Evolutionary conservation across 2,329 filamentous ascomycete genomes (phyloP).

Genomic region (Penicillium olsonii): DNA sequence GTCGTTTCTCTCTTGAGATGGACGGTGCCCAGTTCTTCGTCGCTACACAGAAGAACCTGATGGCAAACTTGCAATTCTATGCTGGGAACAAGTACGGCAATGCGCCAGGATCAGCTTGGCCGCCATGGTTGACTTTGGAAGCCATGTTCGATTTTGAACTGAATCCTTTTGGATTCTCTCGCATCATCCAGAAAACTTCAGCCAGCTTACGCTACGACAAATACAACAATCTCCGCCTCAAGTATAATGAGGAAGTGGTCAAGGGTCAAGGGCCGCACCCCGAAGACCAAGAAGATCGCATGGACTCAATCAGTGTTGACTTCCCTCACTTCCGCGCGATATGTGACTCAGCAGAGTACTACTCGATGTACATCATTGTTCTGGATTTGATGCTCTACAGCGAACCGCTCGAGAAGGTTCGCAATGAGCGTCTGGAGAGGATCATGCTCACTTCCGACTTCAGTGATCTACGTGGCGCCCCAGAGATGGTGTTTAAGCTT

Average conservation of each 20-base stretch:
- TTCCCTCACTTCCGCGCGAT: conserved; percentile 93
- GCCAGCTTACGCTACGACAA: conserved; percentile 95
- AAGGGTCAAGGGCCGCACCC: conserved; percentile 52
- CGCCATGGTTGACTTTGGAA: conserved; percentile 97
- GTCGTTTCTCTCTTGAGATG: conserved; percentile 91
- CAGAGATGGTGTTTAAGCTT: conserved; percentile 85
- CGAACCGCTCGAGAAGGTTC: conserved; percentile 95
- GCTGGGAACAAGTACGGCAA: conserved; percentile 92
- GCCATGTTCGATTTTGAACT: conserved; percentile 96
- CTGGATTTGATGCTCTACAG: conserved; percentile 93
- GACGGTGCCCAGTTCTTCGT: conserved; percentile 99
- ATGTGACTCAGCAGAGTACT: conserved; percentile 97
- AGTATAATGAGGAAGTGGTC: conserved; percentile 93
- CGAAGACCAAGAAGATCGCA: conserved; percentile 67
- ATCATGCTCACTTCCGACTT: conserved; percentile 99
- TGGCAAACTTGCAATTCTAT: conserved; percentile 85
- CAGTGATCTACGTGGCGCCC: conserved; percentile 89
- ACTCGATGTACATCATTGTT: conserved; percentile 96
- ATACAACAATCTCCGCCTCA: conserved; percentile 93
- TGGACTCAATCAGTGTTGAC: conserved; percentile 95
- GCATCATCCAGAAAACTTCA: conserved; percentile 95
- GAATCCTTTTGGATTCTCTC: conserved; percentile 95
- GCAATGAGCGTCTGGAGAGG: conserved; percentile 91
- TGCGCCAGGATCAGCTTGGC: conserved; percentile 82
- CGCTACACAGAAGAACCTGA: conserved; percentile 88